Base-by-base conservation (phyloP, 78 protist genomes). In the slime mould (Dictyostelium discoideum) region DNA sequence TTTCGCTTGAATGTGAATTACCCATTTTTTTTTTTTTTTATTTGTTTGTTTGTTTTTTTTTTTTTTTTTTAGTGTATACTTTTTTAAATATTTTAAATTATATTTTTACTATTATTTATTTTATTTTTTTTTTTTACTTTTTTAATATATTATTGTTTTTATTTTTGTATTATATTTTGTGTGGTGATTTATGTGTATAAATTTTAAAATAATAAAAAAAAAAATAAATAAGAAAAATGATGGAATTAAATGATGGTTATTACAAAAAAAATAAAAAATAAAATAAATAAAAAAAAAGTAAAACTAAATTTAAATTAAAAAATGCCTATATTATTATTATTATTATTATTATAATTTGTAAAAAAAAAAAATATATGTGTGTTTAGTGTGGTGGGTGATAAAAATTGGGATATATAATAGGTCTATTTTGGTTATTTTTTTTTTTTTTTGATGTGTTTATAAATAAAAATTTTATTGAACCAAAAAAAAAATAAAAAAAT, bases 11-110 rank as follows among this genome's bases (percentile, higher is more conserved):
- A 44, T 18, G 26, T 44, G 84, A 14, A 79, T 79, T 79, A 44
- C 84, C 84, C 84, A 79, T 79, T 13, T 74, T 18, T 16, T 74
- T n/a, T 69, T n/a, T 63, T 46, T 46, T 46, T 46, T 57, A n/a
- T n/a, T 14, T 60, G 22, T 60, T 46, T 46, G 8, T 46, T 46
- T 46, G 57, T 46, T 46, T 46, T 16, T 0, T 54, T 54, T 14
- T 14, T 57, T 57, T 1, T 18, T 57, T 57, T 60, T 60, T 5
- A 20, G 3, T 20, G 65, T 54, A 54, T 54, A 16, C 26, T 60
- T 60, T 60, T 60, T 60, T 60, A 7, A 10, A 32, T 32, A 32
- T 50, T 50, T 50, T 50, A 20, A 14, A 60, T 60, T 60, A 20
- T 20, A 60, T 20, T 60, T 54, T 16, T 54, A 54, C 69, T 60